Evolutionary conservation across 2,329 filamentous ascomycete species (phyloP).

Genomic region (Lizonia empirigonia): DNA sequence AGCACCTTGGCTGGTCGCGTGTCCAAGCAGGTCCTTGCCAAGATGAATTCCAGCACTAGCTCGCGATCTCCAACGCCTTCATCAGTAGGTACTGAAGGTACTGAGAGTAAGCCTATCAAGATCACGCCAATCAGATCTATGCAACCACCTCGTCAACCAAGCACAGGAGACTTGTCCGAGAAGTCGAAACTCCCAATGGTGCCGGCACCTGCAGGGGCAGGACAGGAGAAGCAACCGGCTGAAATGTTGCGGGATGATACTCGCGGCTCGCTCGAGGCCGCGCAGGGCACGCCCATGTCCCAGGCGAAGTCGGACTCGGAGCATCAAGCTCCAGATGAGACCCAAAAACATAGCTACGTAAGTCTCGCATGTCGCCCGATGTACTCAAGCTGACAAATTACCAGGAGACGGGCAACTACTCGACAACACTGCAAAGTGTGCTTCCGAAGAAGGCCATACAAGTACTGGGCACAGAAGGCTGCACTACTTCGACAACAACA

Average conservation of each 20-base stretch:
- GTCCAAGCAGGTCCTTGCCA: conserved; percentile 17
- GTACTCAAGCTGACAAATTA: not conserved
- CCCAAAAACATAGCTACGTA: not conserved
- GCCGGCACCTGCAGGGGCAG: not conserved
- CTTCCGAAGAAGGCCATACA: not conserved
- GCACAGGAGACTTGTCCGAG: conserved; percentile 2
- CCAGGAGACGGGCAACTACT: not conserved
- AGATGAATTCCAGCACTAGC: conserved; percentile 2
- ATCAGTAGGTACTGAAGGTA: not conserved
- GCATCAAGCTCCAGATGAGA: not conserved
- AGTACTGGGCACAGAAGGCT: not conserved
- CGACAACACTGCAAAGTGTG: not conserved
- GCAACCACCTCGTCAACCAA: conserved; percentile 25
- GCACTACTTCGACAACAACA: not conserved
- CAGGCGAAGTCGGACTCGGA: not conserved
- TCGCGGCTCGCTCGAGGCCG: not conserved
- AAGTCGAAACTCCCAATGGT: not conserved
- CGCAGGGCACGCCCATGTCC: too few species aligned
- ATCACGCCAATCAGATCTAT: conserved; percentile 32
- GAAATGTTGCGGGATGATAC: too few species aligned
- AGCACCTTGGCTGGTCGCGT: conserved; percentile 17
- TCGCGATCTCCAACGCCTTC: conserved; percentile 18
- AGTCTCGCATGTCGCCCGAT: not conserved
- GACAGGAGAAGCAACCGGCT: too few species aligned
- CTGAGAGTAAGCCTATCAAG: conserved; percentile 3